Conservation (phyloP, 305 asterid genomes). For the Stenogyne calaminthoides region DNA sequence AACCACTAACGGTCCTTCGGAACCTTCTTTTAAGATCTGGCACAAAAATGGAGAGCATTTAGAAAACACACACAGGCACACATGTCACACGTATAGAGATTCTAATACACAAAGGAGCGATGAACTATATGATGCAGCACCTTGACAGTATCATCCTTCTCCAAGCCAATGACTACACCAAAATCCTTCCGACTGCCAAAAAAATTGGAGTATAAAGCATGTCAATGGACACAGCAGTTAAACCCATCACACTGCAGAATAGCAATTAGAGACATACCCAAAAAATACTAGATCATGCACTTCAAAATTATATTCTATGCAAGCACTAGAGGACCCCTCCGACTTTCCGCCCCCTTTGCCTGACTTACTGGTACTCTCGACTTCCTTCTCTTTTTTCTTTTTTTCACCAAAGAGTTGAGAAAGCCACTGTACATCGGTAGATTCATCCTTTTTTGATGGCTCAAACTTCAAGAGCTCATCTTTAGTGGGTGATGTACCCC, state of each 20-base stretch:
- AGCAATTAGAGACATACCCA: conserved; percentile 57
- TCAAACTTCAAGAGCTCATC: conserved; percentile 94
- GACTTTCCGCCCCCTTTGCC: conserved; percentile 67
- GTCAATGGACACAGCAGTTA: conserved; percentile 27
- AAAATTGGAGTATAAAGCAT: conserved; percentile 23
- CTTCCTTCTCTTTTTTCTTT: conserved; percentile 53
- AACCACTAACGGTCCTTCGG: conserved; percentile 71
- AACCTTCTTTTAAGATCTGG: conserved; percentile 77
- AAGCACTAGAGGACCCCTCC: conserved; percentile 66
- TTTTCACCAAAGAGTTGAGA: conserved; percentile 82
- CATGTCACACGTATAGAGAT: not conserved
- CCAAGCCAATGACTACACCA: conserved; percentile 83
- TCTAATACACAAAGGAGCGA: not conserved
- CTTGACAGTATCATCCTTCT: conserved; percentile 80
- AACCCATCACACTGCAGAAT: conserved; percentile 12
- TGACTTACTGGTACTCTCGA: conserved; percentile 30
- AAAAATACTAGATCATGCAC: conserved; percentile 86
- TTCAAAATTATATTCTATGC: conserved; percentile 57
- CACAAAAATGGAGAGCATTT: conserved; percentile 19
- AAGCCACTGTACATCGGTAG: conserved; percentile 78
- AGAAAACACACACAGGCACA: conserved; percentile 4
- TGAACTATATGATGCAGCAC: conserved; percentile 39
- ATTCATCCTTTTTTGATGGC: conserved; percentile 68
- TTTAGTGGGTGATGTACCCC: conserved; percentile 86
- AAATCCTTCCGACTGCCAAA: conserved; percentile 83